Base-by-base conservation (phyloP, 169 alveolate species). In the Plasmodium berghei region DNA sequence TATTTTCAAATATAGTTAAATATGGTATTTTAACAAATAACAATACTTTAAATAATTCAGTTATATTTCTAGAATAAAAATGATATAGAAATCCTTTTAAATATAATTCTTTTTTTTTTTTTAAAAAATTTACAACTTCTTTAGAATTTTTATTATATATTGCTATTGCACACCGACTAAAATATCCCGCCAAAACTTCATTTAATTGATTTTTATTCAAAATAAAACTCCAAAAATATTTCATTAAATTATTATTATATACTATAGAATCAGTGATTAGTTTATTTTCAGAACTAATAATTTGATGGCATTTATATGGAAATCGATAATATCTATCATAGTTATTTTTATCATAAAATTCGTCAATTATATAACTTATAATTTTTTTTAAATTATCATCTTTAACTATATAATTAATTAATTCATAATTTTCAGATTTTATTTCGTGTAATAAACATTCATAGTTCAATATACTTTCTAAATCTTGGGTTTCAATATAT, bases 251-350 rank as follows among this genome's bases (percentile, higher is more conserved):
- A 34, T 77, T 48, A 28, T 77, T 77, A 56, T 77, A 77, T 40
- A 77, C 89, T 0, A 77, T 67, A 42, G 77, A 46, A 48, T 77
- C 89, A 8, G 20, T 77, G 9, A 77, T 77, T 22, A 77, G n/a
- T 42, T 77, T 77, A 77, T 77, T 77, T 45, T 77, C 89, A 12
- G 71, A 54, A 77, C 73, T 63, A 42, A 77, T 58, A 28, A 77
- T 77, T 52, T 77, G 89, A 56, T 77, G 89, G 20, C 89, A 63
- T 34, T 77, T 77, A 70, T 77, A 77, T 4, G 89, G 89, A 26
- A 63, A 77, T 22, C 63, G 63, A 56, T 77, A 77, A 0, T 74
- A 63, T 22, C 54, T 77, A 56, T 77, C 89, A 52, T 77, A 77
- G 14, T 64, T 66, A 52, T 45, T 34, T 49, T 66, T 77, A 1